Conservation (phyloP, 78 protist species). For the Blattamonas nauphoetae region DNA sequence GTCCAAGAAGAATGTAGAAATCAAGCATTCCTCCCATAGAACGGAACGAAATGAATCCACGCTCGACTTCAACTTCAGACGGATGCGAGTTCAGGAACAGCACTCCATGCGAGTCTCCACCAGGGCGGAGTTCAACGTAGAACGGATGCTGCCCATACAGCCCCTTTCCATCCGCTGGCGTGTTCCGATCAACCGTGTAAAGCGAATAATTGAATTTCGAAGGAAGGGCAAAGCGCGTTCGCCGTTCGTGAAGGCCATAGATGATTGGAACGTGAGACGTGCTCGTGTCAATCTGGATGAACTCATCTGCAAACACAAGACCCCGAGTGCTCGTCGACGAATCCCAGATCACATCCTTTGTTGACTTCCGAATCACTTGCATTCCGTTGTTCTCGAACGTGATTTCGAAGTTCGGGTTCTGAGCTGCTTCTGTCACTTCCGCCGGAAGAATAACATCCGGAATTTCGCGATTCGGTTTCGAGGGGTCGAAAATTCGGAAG, state of each 20-base stretch:
- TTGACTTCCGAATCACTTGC: not conserved
- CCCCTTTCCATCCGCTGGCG: conserved; percentile 9
- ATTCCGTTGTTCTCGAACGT: not conserved
- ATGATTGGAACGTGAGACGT: not conserved
- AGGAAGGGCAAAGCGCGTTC: not conserved
- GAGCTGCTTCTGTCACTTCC: not conserved
- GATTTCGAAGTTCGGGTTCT: not conserved
- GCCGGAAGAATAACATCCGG: not conserved
- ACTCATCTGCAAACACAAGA: conserved; percentile 21
- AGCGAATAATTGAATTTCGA: conserved; percentile 4
- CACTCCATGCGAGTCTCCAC: conserved; percentile 51
- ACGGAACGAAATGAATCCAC: not conserved
- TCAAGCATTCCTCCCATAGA: conserved; percentile 56
- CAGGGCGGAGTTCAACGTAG: conserved; percentile 30
- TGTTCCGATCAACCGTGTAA: not conserved
- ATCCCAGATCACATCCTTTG: conserved; percentile 19
- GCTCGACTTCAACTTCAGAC: conserved; percentile 43
- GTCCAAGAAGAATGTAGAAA: conserved; percentile 56
- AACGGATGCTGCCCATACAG: conserved; percentile 70
- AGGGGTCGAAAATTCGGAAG: conserved; percentile 39
- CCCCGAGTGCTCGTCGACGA: not conserved
- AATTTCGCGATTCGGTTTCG: conserved; percentile 32
- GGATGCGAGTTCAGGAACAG: conserved; percentile 45
- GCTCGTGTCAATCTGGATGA: conserved; percentile 3
- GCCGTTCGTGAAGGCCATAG: conserved; percentile 52